phyloP scores from a whole-genome alignment of 495 filamentous ascomycete species.

The Margaritispora aquatica region DNA sequence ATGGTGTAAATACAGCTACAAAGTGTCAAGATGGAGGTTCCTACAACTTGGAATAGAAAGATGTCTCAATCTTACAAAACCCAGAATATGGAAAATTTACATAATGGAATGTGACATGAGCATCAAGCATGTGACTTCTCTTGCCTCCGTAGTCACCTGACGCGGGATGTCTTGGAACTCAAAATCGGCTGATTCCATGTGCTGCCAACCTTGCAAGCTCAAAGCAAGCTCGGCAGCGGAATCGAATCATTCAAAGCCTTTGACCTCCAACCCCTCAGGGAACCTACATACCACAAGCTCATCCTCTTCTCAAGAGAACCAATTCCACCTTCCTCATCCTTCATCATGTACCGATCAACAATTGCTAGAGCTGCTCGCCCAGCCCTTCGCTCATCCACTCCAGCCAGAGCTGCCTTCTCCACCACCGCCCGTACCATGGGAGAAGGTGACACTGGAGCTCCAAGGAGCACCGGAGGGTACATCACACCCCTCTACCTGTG shows the following conservation, averaged over 20 bases:
- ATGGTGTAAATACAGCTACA: too few relatives aligned
- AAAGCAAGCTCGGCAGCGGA: slow-evolving; percentile 5
- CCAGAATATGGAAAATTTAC: too few relatives aligned
- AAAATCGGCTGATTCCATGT: not conserved
- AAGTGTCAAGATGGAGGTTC: too few relatives aligned
- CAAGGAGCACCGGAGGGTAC: slow-evolving; percentile 37
- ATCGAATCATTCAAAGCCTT: slow-evolving; percentile 11
- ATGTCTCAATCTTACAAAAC: too few relatives aligned
- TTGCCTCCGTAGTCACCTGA: not conserved
- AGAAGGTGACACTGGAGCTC: slow-evolving; percentile 64
- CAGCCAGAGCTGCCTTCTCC: slow-evolving; percentile 50
- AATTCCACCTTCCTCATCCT: not conserved
- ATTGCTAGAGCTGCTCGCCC: slow-evolving; percentile 51
- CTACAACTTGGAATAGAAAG: too few relatives aligned
- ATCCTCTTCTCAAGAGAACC: slow-evolving; percentile 2
- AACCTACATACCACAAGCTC: slow-evolving; percentile 10
- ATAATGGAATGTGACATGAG: too few relatives aligned
- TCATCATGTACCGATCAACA: slow-evolving; percentile 61
- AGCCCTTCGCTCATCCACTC: slow-evolving; percentile 37
- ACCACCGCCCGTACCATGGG: slow-evolving; percentile 54
- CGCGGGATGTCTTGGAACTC: not conserved
- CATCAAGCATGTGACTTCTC: not conserved
- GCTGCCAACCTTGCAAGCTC: not conserved
- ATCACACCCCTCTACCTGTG: too few relatives aligned
- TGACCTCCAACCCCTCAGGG: slow-evolving; percentile 17